These are phyloP conservation scores for Lentinula guzmanii DNA, from an alignment of 768 basidiomycete genomes.

Conservation along the genomic window DNA sequence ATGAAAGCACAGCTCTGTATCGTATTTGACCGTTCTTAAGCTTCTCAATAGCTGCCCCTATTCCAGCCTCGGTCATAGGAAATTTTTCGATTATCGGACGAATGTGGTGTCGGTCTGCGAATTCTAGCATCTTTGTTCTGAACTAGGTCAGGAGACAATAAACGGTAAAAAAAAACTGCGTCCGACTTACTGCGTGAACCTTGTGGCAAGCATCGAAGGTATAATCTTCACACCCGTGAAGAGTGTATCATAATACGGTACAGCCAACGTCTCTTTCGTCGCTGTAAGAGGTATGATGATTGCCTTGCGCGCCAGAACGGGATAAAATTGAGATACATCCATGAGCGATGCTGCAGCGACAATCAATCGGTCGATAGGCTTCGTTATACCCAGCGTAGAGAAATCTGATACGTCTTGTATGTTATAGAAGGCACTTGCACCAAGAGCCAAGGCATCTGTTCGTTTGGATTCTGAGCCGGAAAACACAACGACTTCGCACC, in stretches of 20 bases:
- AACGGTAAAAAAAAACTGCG: not conserved
- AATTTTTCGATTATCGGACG: slow-evolving; percentile 21
- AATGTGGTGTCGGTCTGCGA: slow-evolving; percentile 21
- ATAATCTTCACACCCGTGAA: slow-evolving; percentile 12
- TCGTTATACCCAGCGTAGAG: slow-evolving; percentile 15
- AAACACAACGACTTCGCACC: slow-evolving; percentile 27
- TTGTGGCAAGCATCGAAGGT: not conserved
- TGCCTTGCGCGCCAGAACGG: slow-evolving; percentile 18
- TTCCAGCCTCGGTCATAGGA: slow-evolving; percentile 20
- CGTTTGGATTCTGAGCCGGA: slow-evolving; percentile 23
- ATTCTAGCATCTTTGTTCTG: slow-evolving; percentile 23
- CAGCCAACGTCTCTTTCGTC: slow-evolving; percentile 13
- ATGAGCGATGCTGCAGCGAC: slow-evolving; percentile 18
- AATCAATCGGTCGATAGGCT: slow-evolving; percentile 18
- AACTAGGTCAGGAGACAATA: not conserved
- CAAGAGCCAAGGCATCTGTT: slow-evolving; percentile 21
- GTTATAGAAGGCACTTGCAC: slow-evolving; percentile 26
- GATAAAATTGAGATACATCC: slow-evolving; percentile 13
- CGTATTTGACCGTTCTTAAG: slow-evolving; percentile 20
- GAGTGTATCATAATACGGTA: slow-evolving; percentile 17
- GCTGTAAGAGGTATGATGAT: slow-evolving; percentile 20
- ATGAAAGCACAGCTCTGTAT: slow-evolving; percentile 22
- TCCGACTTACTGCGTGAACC: not conserved
- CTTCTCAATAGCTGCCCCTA: slow-evolving; percentile 20
- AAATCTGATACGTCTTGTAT: slow-evolving; percentile 14